Evolutionary conservation across 352 stramenopile genomes (phyloP).

Genomic region (Phytophthora fragariae): DNA sequence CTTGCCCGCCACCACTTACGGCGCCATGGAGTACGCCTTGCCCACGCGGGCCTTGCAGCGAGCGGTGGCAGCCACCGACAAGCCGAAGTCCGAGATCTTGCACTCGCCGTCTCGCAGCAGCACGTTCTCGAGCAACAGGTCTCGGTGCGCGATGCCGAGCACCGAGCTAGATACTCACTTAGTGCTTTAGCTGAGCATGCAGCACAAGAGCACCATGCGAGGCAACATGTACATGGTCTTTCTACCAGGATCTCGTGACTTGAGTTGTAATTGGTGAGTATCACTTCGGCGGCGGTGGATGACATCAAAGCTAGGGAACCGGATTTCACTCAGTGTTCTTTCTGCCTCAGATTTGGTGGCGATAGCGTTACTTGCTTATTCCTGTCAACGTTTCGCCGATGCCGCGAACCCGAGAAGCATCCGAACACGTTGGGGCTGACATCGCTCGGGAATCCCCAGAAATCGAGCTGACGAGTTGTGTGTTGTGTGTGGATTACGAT

Average conservation of each 20-base stretch:
- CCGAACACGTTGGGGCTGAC: neutral
- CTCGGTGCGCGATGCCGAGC: constrained; percentile 81
- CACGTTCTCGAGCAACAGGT: constrained; percentile 97
- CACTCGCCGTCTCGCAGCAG: constrained; percentile 68
- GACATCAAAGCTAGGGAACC: neutral
- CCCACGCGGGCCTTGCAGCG: constrained; percentile 64
- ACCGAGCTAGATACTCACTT: too few species aligned
- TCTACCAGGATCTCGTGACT: too few species aligned
- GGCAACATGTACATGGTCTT: too few species aligned
- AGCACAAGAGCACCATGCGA: too few species aligned
- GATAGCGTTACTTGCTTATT: too few species aligned
- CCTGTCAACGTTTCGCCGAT: neutral
- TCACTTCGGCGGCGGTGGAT: too few species aligned
- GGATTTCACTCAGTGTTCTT: neutral
- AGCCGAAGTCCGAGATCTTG: constrained; percentile 68
- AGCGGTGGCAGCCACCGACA: constrained; percentile 61
- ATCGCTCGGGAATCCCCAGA: neutral
- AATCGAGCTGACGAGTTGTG: too few species aligned
- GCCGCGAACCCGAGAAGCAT: neutral
- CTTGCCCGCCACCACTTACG: constrained; percentile 82
- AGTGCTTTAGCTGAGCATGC: too few species aligned
- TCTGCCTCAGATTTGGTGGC: neutral
- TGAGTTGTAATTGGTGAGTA: too few species aligned
- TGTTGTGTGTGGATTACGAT: too few species aligned
- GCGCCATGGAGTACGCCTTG: constrained; percentile 96